phyloP scores from a whole-genome alignment of 257 asterid genomes.

The Echites panduratus region DNA sequence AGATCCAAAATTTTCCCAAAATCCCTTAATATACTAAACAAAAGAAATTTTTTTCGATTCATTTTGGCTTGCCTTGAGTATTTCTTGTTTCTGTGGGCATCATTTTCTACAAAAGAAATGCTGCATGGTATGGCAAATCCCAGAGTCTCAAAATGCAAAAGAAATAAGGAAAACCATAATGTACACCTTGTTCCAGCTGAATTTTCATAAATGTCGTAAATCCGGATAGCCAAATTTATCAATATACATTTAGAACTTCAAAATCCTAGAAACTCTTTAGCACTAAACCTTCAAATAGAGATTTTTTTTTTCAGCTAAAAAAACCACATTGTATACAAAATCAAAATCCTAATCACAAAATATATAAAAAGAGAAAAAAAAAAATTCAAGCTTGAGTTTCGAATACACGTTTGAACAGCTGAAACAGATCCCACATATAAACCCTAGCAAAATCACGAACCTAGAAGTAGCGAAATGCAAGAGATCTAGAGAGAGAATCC shows the following conservation, averaged over 20 bases:
- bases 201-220: not conserved
- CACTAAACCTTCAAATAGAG: not conserved
- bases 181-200: not conserved
- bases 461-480: conserved; percentile 19
- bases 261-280: not conserved
- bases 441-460: conserved; percentile 20
- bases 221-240: not conserved
- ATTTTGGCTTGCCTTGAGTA: conserved; percentile 7
- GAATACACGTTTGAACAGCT: not conserved
- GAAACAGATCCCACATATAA: conserved; percentile 8
- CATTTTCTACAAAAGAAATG: not conserved
- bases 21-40: not conserved
- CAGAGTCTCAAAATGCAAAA: not conserved
- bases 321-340: not conserved
- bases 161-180: not conserved
- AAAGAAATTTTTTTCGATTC: not conserved
- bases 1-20: not conserved
- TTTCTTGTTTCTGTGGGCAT: not conserved
- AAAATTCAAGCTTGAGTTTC: not conserved
- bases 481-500: conserved; percentile 25
- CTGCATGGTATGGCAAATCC: not conserved
- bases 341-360: not conserved
- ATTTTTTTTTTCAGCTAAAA: not conserved
- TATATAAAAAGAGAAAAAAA: not conserved
- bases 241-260: not conserved